Base-by-base conservation (phyloP, 2,329 filamentous ascomycete species). In the Rutstroemia sp. region DNA sequence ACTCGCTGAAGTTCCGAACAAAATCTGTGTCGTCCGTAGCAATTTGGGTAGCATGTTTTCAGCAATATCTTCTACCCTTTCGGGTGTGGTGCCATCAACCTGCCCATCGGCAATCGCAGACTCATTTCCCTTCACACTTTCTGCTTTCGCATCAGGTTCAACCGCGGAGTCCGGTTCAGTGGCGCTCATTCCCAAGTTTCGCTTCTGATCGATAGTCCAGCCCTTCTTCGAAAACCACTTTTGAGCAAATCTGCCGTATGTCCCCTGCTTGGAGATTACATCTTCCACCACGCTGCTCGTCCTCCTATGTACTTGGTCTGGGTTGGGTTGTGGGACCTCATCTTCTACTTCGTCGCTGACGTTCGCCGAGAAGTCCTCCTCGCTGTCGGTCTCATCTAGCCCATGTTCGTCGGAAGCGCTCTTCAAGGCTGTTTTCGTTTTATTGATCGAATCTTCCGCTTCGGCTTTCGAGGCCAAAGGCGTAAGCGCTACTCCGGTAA, bases 401-500 rank as follows among this genome's bases (percentile, higher is more conserved):
- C 65, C 56, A 56, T 61, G 48, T 21, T 60, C 54, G 47, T 67
- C 72, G 54, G 62, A 66, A 58, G 52, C 68, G 47, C 60, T 75
- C 70, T 57, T 75, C 64, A 53, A 70, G 60, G 71, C 73, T 54
- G 73, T 77, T 60, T 68, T 76, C 0, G 88, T 88, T 56, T 81
- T 79, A 2, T 74, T 71, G 57, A 97, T 87, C 8, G 89, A 87
- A 27, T 80, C 79, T 59, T 82, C 78, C 4, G 92, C 92, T 45
- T 95, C 89, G 42, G 72, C 70, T 65, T 86, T 86, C 5, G 88
- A 92, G 2, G 85, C 82, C 53, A 94, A 84, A 0, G 94, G 94
- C 5, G 95, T 95, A n/a, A 97, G 76, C 6, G 90, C 87, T 34
- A 97, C 88, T 64, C 95, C 89, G 45, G 88, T 94, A 58, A 96